Evolutionary conservation across 2,329 filamentous ascomycete species (phyloP), one percentile per base, ranked within the genome.

Genomic region (Acrodontium crateriforme): DNA sequence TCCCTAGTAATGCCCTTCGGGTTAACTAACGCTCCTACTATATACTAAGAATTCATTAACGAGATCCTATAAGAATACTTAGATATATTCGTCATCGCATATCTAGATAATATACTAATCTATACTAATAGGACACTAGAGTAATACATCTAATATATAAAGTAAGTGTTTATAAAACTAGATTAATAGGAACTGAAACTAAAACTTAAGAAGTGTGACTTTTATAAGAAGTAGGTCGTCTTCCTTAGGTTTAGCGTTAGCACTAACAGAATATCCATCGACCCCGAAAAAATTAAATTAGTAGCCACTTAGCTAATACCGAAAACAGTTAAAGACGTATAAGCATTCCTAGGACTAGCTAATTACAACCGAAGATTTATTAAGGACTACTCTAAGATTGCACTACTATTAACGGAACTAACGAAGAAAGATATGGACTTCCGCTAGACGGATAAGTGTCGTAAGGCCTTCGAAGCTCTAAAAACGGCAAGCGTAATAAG

Each of bases 1-100:
- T 59, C 46, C 20, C 23, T 46, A 19, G 42, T 60, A 7, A 46
- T 51, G 34, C 36, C 25, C 6, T 51, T 53, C 37, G 23, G 30
- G 11, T 24, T 35, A 6, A 29, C 24, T 5, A 34, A 36, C 20
- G 16, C 26, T 2, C 27, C 20, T 12, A 14, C 27, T 9, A 22
- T 24, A 2, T 38, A 32, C n/a, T 28, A 40, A 13, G 15, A 16
- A 9, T 26, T 27, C 16, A 36, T 36, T 22, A 52, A 54, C 24
- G 28, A 34, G 11, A 28, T 31, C 3, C 32, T 53, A 7, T 5
- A 23, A 3, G 19, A 33, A 3, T 37, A 30, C 14, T 28, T 52
- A 0, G 35, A 53, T 25, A 12, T 35, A 4, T 44, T 46, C 32
- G 26, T 12, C 18, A 30, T 30, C 12, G 38, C 32, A 7, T 46